These are phyloP conservation scores for Phytophthora citrophthora DNA, from an alignment of 352 stramenopile genomes.

Conservation along the genomic window DNA sequence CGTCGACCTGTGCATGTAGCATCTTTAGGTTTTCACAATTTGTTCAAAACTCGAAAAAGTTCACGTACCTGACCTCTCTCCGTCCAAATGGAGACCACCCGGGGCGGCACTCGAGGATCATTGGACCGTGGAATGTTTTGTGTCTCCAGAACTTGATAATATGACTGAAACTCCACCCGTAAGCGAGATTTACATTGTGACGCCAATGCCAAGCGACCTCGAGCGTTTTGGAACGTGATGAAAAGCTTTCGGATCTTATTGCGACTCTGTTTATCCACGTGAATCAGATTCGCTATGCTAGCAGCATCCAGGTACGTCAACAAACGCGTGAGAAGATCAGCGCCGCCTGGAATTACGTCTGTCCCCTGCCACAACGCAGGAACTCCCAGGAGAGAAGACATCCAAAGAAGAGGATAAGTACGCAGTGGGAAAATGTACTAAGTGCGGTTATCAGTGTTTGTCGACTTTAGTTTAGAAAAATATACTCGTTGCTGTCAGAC, in stretches of 20 bases:
- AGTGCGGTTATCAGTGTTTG: neutral
- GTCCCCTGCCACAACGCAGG: slow-evolving; percentile 17
- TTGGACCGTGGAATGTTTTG: slow-evolving; percentile 49
- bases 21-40: neutral
- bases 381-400: neutral
- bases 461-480: too few relatives aligned
- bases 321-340: slow-evolving; percentile 27
- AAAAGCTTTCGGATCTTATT: slow-evolving; percentile 27
- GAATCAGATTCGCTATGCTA: slow-evolving; percentile 27
- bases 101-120: slow-evolving; percentile 65
- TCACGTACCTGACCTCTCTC: slow-evolving; percentile 54
- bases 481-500: too few relatives aligned
- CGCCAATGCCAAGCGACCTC: slow-evolving; percentile 43
- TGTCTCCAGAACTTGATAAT: slow-evolving; percentile 61
- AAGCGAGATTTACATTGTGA: slow-evolving; percentile 39
- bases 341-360: slow-evolving; percentile 6
- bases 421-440: too few relatives aligned
- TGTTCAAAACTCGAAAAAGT: slow-evolving; percentile 2
- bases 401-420: too few relatives aligned
- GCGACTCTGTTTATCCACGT: slow-evolving; percentile 34
- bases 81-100: slow-evolving; percentile 59
- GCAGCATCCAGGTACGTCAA: slow-evolving; percentile 36
- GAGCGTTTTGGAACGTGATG: slow-evolving; percentile 26
- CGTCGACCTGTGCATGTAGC: slow-evolving; percentile 29
- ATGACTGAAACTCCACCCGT: slow-evolving; percentile 48